phyloP scores from a whole-genome alignment of 305 asterid genomes.

The Ilex paraguariensis region DNA sequence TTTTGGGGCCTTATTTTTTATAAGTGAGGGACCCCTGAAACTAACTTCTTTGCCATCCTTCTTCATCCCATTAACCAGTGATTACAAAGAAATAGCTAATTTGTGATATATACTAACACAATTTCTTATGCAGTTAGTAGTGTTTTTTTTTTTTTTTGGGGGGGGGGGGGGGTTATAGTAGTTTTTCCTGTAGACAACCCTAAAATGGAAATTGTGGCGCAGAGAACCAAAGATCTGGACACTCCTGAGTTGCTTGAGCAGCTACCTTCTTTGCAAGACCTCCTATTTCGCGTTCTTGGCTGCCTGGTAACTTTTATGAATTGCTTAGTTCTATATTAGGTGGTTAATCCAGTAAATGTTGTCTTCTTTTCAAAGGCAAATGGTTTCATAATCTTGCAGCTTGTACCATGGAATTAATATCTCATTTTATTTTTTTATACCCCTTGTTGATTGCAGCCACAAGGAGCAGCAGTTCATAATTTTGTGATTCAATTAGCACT shows the following conservation, averaged over 20 bases:
- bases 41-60: too few species aligned
- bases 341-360: neutral
- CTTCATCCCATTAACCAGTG: neutral
- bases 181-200: slow-evolving; percentile 11
- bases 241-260: slow-evolving; percentile 81
- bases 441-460: slow-evolving; percentile 63
- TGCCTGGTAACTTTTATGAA: slow-evolving; percentile 61
- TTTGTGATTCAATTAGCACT: slow-evolving; percentile 86
- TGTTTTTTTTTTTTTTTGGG: neutral
- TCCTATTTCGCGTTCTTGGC: slow-evolving; percentile 79
- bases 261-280: slow-evolving; percentile 81
- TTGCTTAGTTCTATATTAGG: slow-evolving; percentile 14
- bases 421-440: neutral
- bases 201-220: slow-evolving; percentile 19
- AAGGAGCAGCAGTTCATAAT: slow-evolving; percentile 89
- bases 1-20: too few species aligned
- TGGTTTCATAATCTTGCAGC: neutral
- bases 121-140: neutral
- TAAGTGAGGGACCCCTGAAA: too few species aligned
- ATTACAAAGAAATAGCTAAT: neutral
- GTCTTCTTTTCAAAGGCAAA: neutral
- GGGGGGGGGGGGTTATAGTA: neutral
- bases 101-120: neutral
- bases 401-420: neutral
- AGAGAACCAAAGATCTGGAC: slow-evolving; percentile 94